These are phyloP conservation scores for Globisporangium spinosum DNA, from an alignment of 352 stramenopile genomes.

Conservation along the genomic window DNA sequence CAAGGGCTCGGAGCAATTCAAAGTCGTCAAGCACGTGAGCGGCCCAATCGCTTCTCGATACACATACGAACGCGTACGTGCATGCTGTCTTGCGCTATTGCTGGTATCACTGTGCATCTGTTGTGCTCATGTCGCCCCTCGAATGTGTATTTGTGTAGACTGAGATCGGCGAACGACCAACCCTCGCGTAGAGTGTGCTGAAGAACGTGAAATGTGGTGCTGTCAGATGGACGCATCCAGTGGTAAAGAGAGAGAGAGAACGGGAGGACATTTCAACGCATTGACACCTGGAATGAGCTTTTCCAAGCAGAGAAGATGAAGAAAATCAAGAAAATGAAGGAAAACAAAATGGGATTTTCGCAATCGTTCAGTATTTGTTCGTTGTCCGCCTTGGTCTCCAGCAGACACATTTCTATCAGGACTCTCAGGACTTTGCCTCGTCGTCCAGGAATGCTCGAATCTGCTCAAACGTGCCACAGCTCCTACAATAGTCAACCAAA, in stretches of 20 bases:
- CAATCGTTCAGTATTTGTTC: background rate
- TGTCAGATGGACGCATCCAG: background rate
- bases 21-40: conserved; percentile 41
- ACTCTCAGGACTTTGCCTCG: background rate
- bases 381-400: background rate
- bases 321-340: conserved; percentile 5
- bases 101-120: background rate
- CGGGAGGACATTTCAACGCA: background rate
- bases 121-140: background rate
- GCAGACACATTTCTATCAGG: background rate
- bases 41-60: conserved; percentile 42
- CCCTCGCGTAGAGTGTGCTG: conserved; percentile 32
- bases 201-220: background rate
- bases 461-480: conserved; percentile 56
- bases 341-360: conserved; percentile 3
- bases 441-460: conserved; percentile 32
- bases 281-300: background rate
- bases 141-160: conserved; percentile 14
- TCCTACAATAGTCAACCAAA: conserved; percentile 25
- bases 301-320: background rate
- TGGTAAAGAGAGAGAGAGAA: background rate
- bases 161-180: conserved; percentile 62
- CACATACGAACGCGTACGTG: conserved; percentile 49
- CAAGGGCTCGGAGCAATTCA: conserved; percentile 42
- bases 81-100: background rate